Base-by-base conservation (phyloP, 2,329 filamentous ascomycete species). In the Colletotrichum costaricense region DNA sequence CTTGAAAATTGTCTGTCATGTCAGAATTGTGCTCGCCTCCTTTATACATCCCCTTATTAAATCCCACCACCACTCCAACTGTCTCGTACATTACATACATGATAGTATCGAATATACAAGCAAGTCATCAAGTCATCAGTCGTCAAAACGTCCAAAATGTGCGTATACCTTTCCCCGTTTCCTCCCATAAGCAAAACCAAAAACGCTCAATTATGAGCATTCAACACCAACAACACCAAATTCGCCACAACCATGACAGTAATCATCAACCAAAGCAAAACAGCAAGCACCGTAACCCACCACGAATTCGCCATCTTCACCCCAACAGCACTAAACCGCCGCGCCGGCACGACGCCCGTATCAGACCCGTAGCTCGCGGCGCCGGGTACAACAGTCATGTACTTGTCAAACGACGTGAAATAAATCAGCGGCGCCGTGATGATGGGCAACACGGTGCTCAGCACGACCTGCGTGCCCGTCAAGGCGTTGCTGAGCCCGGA, bases 381-480 rank as follows among this genome's bases (percentile, higher is more conserved):
- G 9, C 71, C 71, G 4, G 71, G 71, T 11, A 73, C 71, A 24
- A 73, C 71, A 9, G 71, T 73, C 95, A 97, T 97, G 82, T 93
- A 97, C 78, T 91, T 91, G 76, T 91, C 89, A 58, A 92, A 88
- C 76, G 93, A 94, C 0, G 95, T 97, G 78, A 97, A 97, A 83
- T 93, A 97, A 68, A 97, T 93, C 28, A 97, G 84, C 2, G 95
- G 95, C 1, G 94, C 93, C 1, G 90, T 91, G 38, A 96, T 90
- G 79, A 97, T 95, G 0, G 95, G 95, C 64, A 97, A 81, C 24
- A 95, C 93, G 9, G 95, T 89, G 77, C 92, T 94, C 16, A 97
- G 86, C 0, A 90, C 93, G 11, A 97, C 94, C 81, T 97, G 95
- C 6, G 89, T 92, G 0, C 89, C 95, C 35, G 93, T 94, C 35